phyloP scores from a whole-genome alignment of 2,329 filamentous ascomycete species.

The Trichoderma brevicompactum region DNA sequence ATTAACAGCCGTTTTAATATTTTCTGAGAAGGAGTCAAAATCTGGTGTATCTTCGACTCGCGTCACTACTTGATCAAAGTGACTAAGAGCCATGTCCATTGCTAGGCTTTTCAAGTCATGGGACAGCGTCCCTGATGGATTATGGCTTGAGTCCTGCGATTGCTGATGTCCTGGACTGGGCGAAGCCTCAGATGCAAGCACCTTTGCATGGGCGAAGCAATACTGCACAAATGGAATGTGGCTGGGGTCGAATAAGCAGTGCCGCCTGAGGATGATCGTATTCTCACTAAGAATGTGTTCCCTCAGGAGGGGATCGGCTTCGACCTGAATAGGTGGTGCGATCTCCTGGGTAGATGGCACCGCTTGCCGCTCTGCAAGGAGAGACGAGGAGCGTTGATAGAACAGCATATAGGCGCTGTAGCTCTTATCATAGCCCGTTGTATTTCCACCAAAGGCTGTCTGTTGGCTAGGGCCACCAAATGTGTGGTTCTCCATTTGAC shows the following conservation, averaged over 20 bases:
- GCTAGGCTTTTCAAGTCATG: conserved; percentile 52
- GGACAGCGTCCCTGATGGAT: conserved; percentile 2
- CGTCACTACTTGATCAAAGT: conserved; percentile 76
- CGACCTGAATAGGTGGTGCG: conserved; percentile 47
- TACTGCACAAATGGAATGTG: conserved; percentile 70
- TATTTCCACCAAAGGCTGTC: conserved; percentile 50
- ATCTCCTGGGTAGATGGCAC: conserved; percentile 42
- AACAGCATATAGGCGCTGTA: conserved; percentile 98
- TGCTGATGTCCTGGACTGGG: conserved; percentile 1
- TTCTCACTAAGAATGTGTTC: conserved; percentile 74
- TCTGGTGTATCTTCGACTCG: conserved; percentile 71
- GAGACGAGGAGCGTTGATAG: conserved; percentile 78
- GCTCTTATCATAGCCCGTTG: conserved; percentile 64
- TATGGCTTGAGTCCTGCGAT: not conserved
- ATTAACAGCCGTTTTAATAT: conserved; percentile 54
- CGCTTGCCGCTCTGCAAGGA: conserved; percentile 57
- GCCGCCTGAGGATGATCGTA: conserved; percentile 71
- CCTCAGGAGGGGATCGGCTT: conserved; percentile 51
- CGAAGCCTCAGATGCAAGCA: conserved; percentile 44
- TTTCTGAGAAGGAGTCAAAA: conserved; percentile 59
- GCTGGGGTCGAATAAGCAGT: conserved; percentile 76
- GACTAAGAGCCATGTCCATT: conserved; percentile 61
- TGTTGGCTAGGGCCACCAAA: conserved; percentile 74
- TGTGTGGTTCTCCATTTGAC: conserved; percentile 73
- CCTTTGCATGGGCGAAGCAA: conserved; percentile 62